Evolutionary conservation across 75 land plant genomes (phyloP).

Genomic region (Cryptomeria japonica): DNA sequence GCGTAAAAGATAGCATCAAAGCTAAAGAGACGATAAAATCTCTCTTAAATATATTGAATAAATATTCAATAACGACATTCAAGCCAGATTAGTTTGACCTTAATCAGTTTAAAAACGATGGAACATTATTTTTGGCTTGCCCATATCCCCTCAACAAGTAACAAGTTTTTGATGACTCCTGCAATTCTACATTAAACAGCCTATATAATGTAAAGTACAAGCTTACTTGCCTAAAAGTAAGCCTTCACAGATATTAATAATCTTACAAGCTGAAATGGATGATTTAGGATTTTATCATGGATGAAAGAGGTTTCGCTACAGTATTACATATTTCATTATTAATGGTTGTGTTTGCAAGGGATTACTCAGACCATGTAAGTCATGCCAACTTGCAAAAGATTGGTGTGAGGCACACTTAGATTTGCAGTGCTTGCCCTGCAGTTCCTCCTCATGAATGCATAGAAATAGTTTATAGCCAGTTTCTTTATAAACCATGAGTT

Average conservation of each 20-base stretch:
- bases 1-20: background rate
- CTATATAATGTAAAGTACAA: background rate
- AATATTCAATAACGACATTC: too few species aligned
- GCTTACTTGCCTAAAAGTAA: background rate
- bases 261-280: background rate
- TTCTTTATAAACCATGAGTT: constrained; percentile 86
- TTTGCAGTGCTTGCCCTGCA: constrained; percentile 71
- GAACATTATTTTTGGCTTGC: background rate
- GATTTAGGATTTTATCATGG: background rate
- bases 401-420: constrained; percentile 78
- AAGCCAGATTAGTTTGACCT: too few species aligned
- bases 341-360: background rate
- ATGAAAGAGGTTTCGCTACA: background rate
- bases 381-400: constrained; percentile 78
- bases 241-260: background rate
- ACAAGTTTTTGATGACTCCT: too few species aligned
- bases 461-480: constrained; percentile 80
- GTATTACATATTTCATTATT: background rate
- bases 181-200: background rate
- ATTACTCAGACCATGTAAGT: constrained; percentile 71
- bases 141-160: background rate
- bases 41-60: too few species aligned
- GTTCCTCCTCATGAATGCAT: constrained; percentile 79
- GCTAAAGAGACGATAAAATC: background rate
- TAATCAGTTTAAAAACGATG: background rate